Percentiles rank a stretch among this genome's conserved stretches.
Evolutionary conservation across 257 asterid genomes (phyloP).

Genomic region (Nicotiana sylvestris): DNA sequence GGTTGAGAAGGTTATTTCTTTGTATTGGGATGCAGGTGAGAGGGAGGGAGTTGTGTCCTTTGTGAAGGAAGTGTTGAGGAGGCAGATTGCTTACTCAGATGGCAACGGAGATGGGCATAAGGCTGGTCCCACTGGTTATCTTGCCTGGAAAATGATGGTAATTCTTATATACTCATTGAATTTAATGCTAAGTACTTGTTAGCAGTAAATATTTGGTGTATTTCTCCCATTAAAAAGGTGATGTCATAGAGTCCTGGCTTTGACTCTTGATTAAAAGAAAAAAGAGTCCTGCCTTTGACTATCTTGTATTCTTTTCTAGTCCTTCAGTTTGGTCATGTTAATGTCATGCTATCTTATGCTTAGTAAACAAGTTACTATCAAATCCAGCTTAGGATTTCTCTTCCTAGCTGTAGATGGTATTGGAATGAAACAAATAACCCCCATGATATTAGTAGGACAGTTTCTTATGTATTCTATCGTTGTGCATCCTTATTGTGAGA

Average conservation of each 20-base stretch:
- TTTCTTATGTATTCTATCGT: background rate
- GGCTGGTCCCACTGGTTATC: slow-evolving; percentile 89
- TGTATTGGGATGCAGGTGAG: slow-evolving; percentile 86
- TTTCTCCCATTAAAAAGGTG: background rate
- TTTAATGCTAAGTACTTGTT: background rate
- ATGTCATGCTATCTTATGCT: background rate
- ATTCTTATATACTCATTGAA: background rate
- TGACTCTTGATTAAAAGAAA: background rate
- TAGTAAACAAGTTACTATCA: background rate
- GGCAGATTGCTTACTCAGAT: slow-evolving; percentile 47
- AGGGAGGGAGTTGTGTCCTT: slow-evolving; percentile 52
- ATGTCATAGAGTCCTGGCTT: background rate
- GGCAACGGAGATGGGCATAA: slow-evolving; percentile 49
- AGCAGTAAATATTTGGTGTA: background rate
- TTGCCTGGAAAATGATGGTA: slow-evolving; percentile 99
- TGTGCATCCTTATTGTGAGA: background rate
- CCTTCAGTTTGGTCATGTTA: background rate
- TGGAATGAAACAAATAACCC: background rate
- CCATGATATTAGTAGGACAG: background rate
- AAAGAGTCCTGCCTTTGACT: background rate
- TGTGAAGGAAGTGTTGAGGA: slow-evolving; percentile 75
- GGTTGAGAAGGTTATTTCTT: slow-evolving; percentile 81
- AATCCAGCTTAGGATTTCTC: background rate
- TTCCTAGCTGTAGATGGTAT: background rate
- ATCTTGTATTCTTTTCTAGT: background rate